A percentile compares a stretch with the other conserved stretches of the same genome.
phyloP scores from a whole-genome alignment of 257 asterid species.

The Solanum appendiculatum region DNA sequence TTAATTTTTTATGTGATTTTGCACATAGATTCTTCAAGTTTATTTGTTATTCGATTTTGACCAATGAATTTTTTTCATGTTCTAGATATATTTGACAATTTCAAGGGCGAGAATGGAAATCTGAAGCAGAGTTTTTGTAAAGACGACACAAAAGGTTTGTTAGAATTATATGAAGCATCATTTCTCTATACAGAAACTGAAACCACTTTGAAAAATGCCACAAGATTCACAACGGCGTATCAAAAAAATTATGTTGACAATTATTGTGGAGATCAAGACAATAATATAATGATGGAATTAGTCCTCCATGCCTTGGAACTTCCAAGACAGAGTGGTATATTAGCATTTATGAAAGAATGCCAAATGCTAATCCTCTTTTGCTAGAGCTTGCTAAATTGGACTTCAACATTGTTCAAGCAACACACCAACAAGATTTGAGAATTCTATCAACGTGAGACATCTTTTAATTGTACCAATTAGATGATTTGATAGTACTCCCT shows the following conservation, averaged over 20 bases:
- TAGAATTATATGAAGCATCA: slow-evolving; percentile 42
- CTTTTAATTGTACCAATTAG: too few relatives aligned
- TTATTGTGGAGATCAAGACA: neutral
- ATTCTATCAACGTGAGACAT: too few relatives aligned
- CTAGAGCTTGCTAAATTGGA: too few relatives aligned
- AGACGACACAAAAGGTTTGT: slow-evolving; percentile 12
- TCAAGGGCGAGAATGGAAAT: neutral
- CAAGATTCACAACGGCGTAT: neutral
- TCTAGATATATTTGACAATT: slow-evolving; percentile 28
- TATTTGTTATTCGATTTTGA: too few relatives aligned
- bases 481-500: too few relatives aligned
- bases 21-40: too few relatives aligned
- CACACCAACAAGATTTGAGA: too few relatives aligned
- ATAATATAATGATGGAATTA: neutral
- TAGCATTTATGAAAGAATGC: too few relatives aligned
- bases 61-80: too few relatives aligned
- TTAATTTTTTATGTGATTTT: too few relatives aligned
- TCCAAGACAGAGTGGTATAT: slow-evolving; percentile 7
- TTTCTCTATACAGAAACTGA: neutral
- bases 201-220: neutral
- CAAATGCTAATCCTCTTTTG: too few relatives aligned
- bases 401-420: too few relatives aligned
- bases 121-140: slow-evolving; percentile 3
- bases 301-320: slow-evolving; percentile 21
- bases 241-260: neutral